Evolutionary conservation across 495 filamentous ascomycete species (phyloP).

Genomic region (Alectoria sarmentosa): DNA sequence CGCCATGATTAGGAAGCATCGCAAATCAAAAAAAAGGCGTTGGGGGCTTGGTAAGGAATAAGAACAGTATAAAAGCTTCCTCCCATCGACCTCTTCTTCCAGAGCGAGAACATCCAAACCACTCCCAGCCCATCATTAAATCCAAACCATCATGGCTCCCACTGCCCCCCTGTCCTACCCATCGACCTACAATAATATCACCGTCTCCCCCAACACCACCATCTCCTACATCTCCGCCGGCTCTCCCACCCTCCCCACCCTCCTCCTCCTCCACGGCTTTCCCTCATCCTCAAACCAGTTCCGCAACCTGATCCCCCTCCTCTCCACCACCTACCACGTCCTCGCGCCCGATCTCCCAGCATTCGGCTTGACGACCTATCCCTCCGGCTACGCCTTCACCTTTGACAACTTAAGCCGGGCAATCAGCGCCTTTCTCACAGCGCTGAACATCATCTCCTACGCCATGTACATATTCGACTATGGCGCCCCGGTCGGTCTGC

Average conservation of each 20-base stretch:
- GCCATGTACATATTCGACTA: constrained; percentile 62
- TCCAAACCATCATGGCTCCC: not conserved
- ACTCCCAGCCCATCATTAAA: not conserved
- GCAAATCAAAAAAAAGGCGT: not conserved
- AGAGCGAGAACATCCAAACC: not conserved
- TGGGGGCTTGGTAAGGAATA: not conserved
- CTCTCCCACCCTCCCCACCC: constrained; percentile 32
- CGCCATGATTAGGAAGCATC: not conserved
- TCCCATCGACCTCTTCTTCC: too few relatives aligned
- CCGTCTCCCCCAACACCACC: not conserved
- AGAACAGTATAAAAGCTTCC: too few relatives aligned
- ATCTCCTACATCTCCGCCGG: constrained; percentile 16
- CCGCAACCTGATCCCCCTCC: constrained; percentile 53
- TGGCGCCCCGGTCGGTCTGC: constrained; percentile 51
- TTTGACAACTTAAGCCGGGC: constrained; percentile 45
- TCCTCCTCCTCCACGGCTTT: constrained; percentile 59
- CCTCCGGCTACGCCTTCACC: constrained; percentile 42
- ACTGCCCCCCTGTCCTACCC: not conserved
- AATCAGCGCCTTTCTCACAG: constrained; percentile 42
- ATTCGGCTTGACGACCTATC: constrained; percentile 51
- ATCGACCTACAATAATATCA: not conserved
- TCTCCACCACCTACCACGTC: constrained; percentile 46
- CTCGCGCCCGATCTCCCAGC: constrained; percentile 56
- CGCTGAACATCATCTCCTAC: constrained; percentile 41
- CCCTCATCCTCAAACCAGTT: constrained; percentile 57